phyloP scores from a whole-genome alignment of 768 basidiomycete genomes.

The Lactarius sanguifluus region DNA sequence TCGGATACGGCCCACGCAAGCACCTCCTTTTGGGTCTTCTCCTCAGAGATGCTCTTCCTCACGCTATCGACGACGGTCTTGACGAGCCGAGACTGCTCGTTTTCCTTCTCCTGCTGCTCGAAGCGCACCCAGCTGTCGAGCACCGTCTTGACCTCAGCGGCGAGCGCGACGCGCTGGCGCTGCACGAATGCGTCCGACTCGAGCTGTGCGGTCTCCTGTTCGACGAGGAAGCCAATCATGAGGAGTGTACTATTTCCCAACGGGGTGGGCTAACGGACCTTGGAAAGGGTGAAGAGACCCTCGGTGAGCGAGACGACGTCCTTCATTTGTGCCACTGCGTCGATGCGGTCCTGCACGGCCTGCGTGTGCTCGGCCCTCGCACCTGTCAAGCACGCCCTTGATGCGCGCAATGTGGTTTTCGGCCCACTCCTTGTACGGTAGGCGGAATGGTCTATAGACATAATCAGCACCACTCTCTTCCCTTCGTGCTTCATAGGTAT shows the following conservation, averaged over 20 bases:
- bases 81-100: constrained; percentile 90
- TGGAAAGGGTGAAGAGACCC: constrained; percentile 88
- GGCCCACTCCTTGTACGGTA: constrained; percentile 93
- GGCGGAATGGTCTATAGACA: constrained; percentile 64
- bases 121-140: constrained; percentile 98
- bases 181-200: constrained; percentile 90
- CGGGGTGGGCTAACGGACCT: constrained; percentile 48
- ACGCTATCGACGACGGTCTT: constrained; percentile 88
- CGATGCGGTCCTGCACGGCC: constrained; percentile 91
- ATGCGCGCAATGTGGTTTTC: constrained; percentile 83
- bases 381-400: constrained; percentile 72
- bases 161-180: constrained; percentile 82
- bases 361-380: constrained; percentile 89
- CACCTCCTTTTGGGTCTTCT: constrained; percentile 87
- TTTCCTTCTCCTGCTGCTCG: constrained; percentile 96
- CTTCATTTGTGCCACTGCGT: constrained; percentile 89
- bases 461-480: background rate
- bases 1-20: constrained; percentile 76
- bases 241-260: background rate
- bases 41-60: constrained; percentile 75
- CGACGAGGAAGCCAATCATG: background rate
- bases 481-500: too few relatives aligned
- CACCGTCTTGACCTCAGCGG: constrained; percentile 88
- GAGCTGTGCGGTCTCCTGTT: constrained; percentile 85
- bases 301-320: constrained; percentile 92